Percentiles rank a stretch among this genome's conserved stretches.
Conservation (phyloP, 2,329 filamentous ascomycete species). For the Trichoderma breve region DNA sequence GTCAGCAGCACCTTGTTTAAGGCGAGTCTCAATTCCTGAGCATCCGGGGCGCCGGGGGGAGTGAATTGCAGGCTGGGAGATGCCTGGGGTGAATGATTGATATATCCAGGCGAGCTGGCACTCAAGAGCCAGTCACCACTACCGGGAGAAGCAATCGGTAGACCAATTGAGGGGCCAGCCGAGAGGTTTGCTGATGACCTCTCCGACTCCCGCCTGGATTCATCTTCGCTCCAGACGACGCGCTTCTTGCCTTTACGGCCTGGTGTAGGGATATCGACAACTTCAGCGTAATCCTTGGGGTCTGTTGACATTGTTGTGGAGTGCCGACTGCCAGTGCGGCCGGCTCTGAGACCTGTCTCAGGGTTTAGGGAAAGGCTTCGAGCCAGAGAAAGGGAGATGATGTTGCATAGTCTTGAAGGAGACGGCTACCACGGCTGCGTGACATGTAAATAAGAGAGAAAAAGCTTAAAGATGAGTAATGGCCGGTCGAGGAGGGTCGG, state of each 20-base stretch:
- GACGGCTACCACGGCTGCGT: background rate
- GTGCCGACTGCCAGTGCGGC: background rate
- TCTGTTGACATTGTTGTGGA: conserved; percentile 25
- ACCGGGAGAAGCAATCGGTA: background rate
- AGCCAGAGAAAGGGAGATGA: conserved; percentile 14
- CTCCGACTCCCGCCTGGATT: conserved; percentile 10
- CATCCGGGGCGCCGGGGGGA: conserved; percentile 38
- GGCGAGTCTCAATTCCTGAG: conserved; percentile 38
- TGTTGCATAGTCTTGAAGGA: conserved; percentile 12
- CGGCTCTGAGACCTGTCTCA: conserved; percentile 28
- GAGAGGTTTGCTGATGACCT: conserved; percentile 5
- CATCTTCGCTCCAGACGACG: conserved; percentile 38
- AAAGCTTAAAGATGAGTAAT: conserved; percentile 11
- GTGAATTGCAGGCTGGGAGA: conserved; percentile 28
- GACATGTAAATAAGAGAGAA: conserved; percentile 10
- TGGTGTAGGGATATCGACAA: conserved; percentile 33
- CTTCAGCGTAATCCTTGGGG: conserved; percentile 29
- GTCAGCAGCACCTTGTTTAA: conserved; percentile 39
- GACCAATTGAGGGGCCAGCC: background rate
- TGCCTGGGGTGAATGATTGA: conserved; percentile 27
- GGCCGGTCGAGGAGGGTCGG: background rate
- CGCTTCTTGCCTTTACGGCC: conserved; percentile 41
- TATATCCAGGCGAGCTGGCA: background rate
- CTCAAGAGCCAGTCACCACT: conserved; percentile 14
- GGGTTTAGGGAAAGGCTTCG: conserved; percentile 4